These are phyloP conservation scores for Spergularia marina DNA, from an alignment of 148 eudicot genomes.

Conservation along the genomic window DNA sequence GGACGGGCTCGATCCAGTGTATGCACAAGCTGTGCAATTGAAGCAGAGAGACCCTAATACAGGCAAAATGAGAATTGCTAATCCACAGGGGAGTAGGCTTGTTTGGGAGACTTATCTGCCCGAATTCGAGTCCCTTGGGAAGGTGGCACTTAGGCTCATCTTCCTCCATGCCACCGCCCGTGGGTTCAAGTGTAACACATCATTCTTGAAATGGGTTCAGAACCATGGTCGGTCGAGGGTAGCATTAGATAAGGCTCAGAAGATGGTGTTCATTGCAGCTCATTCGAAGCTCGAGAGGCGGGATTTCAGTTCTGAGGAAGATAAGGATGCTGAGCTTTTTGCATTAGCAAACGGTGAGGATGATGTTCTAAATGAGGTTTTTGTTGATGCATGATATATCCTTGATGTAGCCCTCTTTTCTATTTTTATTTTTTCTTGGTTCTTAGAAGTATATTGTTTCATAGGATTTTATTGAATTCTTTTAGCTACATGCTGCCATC, in stretches of 20 bases:
- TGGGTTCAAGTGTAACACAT: constrained; percentile 58
- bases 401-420: constrained; percentile 43
- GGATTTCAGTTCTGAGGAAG: constrained; percentile 66
- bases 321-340: constrained; percentile 71
- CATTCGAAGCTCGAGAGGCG: constrained; percentile 70
- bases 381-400: constrained; percentile 62
- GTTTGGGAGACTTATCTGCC: constrained; percentile 94
- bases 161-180: constrained; percentile 85
- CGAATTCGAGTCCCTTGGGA: constrained; percentile 74
- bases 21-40: constrained; percentile 93
- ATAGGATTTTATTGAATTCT: constrained; percentile 49
- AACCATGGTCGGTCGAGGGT: constrained; percentile 48
- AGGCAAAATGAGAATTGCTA: constrained; percentile 78
- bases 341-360: constrained; percentile 70
- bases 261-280: constrained; percentile 79
- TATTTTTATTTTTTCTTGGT: constrained; percentile 15
- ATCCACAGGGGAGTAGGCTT: constrained; percentile 89
- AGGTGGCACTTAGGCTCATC: constrained; percentile 79
- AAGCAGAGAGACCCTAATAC: constrained; percentile 76
- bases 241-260: constrained; percentile 70
- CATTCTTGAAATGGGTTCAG: constrained; percentile 55
- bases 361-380: constrained; percentile 73
- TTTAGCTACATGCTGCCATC: constrained; percentile 30
- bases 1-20: constrained; percentile 88
- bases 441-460: constrained; percentile 30